Base-by-base conservation (phyloP, 768 basidiomycete species). In the Tylopilus intermedius region DNA sequence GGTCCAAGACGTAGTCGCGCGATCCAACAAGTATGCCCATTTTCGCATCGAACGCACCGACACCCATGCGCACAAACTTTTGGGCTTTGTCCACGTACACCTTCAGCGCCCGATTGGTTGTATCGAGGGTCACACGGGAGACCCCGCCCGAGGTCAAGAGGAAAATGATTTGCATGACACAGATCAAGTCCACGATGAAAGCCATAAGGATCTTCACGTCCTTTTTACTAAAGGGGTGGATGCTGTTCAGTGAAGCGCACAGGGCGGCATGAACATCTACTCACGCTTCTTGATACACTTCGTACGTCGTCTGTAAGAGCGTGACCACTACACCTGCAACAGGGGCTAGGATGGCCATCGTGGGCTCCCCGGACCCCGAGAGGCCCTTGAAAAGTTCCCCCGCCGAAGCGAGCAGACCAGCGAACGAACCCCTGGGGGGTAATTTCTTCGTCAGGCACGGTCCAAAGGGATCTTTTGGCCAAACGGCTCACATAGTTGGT, bases 151-250 rank as follows among this genome's bases (percentile, higher is more conserved):
- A 14, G 1, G 49, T 37, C 14, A 61, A 4, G 39, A 56, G 22
- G 29, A 47, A 60, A 18, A 57, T 9, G 11, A 24, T 33, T 30
- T 61, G 59, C 59, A 60, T 61, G 51, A 57, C 42, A 26, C 50
- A 60, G 18, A 57, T 48, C 27, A 60, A n/a, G 45, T 57, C 45
- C 2, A 61, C 43, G 24, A 57, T 52, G 41, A 49, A 60, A 24
- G 30, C 48, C 48, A 60, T 60, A 22, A 60, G 27, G n/a, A 57
- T 24, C 13, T 50, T 60, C 18, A 50, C 59, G 18, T 50, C 48
- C 24, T 30, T 50, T 41, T 50, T 47, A 7, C 59, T 58, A 14
- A 10, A 42, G 26, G 5, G 41, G 41, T 21, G 9, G 27, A 27
- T 30, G 7, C 1, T 6, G 4, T 40, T 55, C 8, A 38, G 29